Evolutionary conservation across 192 early-diverging fungal genomes (phyloP), one percentile per base, ranked within the genome.

Genomic region (Backusella mclennaniae): DNA sequence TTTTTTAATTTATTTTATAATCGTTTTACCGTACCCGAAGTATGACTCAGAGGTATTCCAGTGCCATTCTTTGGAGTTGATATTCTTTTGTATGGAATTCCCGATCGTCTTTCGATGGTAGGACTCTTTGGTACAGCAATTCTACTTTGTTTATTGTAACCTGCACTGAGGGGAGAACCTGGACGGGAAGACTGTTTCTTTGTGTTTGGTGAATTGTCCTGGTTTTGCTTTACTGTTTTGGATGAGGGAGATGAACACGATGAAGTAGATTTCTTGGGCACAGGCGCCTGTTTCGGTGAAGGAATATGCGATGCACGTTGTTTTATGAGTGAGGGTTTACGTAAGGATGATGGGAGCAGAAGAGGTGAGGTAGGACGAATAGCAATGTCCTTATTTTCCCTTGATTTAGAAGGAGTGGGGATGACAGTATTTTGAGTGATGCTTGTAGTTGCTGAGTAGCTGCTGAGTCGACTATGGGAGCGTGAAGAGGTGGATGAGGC

Each of bases 221-320:
- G 8, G n/a, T 33, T 33, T 33, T 33, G 33, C 33, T 33, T 33
- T 33, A 33, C 1, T 56, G 53, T 29, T 29, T 23, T 26, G 12
- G 56, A 23, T 63, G 53, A 21, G 19, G 56, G 4, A 11, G 56
- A 63, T 29, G 56, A 23, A 29, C 23, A 29, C 29, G 56, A 63
- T 19, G 29, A 46, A 17, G 41, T 31, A 21, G 68, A 69, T 23
- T 69, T 69, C 41, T 36, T 36, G 23, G 68, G 35, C 12, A 36
- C 21, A 5, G 68, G 21, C 29, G 33, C 35, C 17, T 39, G 31
- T 31, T 36, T 41, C 15, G 80, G 76, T 15, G 73, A 67, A 26
- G 80, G 80, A 7, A 82, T 82, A 72, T 82, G 80, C 19, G 80
- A 77, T 26, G 80, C 71, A 35, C 80, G 69, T 21, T 77, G 70